Conservation (phyloP, 768 basidiomycete genomes). For the Lyophyllum shimeji region DNA sequence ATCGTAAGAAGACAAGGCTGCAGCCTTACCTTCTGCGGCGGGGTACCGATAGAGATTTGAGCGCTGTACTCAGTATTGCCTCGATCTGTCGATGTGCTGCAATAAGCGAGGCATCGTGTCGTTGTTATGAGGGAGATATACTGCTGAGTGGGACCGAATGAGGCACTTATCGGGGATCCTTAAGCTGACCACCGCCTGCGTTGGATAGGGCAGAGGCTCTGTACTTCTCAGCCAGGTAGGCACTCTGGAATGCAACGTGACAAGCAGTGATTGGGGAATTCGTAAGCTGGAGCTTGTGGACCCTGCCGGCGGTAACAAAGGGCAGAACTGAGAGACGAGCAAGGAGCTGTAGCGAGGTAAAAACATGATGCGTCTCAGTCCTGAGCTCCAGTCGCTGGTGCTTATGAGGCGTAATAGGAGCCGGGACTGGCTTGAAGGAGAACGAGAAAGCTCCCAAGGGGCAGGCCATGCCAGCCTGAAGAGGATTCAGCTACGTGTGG, state of each 20-base stretch:
- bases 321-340: conserved; percentile 44
- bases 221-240: conserved; percentile 95
- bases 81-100: conserved; percentile 60
- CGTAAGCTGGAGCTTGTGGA: conserved; percentile 87
- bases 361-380: conserved; percentile 39
- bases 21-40: conserved; percentile 70
- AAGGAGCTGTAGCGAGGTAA: conserved; percentile 32
- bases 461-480: too few relatives aligned
- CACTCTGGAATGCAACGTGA: conserved; percentile 69
- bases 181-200: conserved; percentile 70
- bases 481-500: too few relatives aligned
- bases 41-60: conserved; percentile 80
- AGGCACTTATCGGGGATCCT: conserved; percentile 57
- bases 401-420: too few relatives aligned
- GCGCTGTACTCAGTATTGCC: conserved; percentile 98
- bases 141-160: conserved; percentile 89
- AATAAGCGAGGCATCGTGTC: not conserved
- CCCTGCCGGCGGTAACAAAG: conserved; percentile 48
- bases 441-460: not conserved
- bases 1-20: not conserved
- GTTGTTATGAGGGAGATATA: conserved; percentile 36
- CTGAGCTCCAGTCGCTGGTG: too few relatives aligned
- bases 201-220: conserved; percentile 35
- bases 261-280: conserved; percentile 68
- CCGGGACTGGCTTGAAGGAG: too few relatives aligned